Evolutionary conservation across 1,284 basidiomycete genomes (phyloP), one percentile per base, ranked within the genome.

Genomic region (Cerrena zonata): DNA sequence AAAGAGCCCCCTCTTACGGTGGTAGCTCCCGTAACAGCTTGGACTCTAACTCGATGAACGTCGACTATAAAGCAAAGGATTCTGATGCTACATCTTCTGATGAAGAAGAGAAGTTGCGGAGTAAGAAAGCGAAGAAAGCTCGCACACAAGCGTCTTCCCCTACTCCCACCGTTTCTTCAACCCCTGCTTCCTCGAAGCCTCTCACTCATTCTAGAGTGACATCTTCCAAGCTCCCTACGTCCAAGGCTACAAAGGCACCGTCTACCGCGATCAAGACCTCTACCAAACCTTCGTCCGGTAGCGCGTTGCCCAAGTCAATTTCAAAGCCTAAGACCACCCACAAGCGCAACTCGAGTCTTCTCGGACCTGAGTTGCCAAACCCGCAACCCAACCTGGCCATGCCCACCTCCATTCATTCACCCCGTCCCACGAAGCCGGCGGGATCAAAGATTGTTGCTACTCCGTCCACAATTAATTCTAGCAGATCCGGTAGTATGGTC

Each of bases 101-200:
- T 57, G 86, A 89, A 56, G 86, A 89, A 62, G 86, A 89, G 68
- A 82, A 80, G 61, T 60, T 75, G 39, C 76, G 83, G 39, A 74
- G 70, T 49, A 73, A 72, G 56, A 72, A 73, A 42, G 79, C 75
- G 40, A 89, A 89, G 73, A 85, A 84, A 65, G 68, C 76, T 48
- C 76, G 79, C 52, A 77, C 72, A 36, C 74, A 73, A 63, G 67
- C 65, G 2, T 56, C 63, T 24, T 64, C 68, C 44, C 65, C 70
- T 37, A 60, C 66, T 11, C 60, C 67, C 25, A 56, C 58, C 39
- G 10, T 18, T 41, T 36, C 27, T 25, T 38, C 36, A 11, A 24
- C 19, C 22, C 51, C 22, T 25, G n/a, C 40, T 18, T 21, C 39
- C 15, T 45, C 24, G 22, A 50, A 13, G 53, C 60, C 22, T 52